Base-by-base conservation (phyloP, 345 rosid genomes). In the Mangifera indica region DNA sequence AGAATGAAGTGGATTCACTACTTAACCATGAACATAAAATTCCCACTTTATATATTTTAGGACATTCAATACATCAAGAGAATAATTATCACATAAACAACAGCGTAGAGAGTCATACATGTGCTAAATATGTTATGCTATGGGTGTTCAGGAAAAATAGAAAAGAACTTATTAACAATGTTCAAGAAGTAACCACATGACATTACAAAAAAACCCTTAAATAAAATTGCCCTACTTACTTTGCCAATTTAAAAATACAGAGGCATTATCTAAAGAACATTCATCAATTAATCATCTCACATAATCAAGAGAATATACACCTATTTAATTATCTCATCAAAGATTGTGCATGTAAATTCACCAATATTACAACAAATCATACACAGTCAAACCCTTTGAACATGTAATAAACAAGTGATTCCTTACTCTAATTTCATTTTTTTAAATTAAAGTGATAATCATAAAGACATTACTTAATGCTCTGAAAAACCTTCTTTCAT, bases 391-490 rank as follows among this genome's bases (percentile, higher is more conserved):
- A 71, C 6, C 49, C 18, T 55, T 63, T 21, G 53, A 69, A 17
- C 21, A 25, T 34, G 55, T 37, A 24, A 58, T 26, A 2, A 54
- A 22, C 20, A 72, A 29, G 32, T 29, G 4, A 62, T 62, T 67
- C 54, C 29, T 52, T 20, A 51, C 22, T 55, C 48, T 61, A 55
- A 60, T 21, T 72, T 54, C 32, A 32, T 54, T 62, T 56, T 22
- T 61, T 18, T 49, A 40, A 72, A 51, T 26, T 17, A 21, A 52
- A 69, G 22, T 14, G 58, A 32, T 24, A 37, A 34, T 45, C 57
- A 26, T n/a, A 15, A 18, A 22, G 46, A n/a, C 22, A 29, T 66
- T 66, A 21, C 42, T 48, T 48, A 25, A 66, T 25, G 63, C 11
- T n/a, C 59, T 54, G 49, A 29, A 29, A 29, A 29, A 29, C 1